Percentiles rank a stretch among this genome's conserved stretches.
phyloP scores from a whole-genome alignment of 2,329 filamentous ascomycete species.

The Neofusicoccum sp. region DNA sequence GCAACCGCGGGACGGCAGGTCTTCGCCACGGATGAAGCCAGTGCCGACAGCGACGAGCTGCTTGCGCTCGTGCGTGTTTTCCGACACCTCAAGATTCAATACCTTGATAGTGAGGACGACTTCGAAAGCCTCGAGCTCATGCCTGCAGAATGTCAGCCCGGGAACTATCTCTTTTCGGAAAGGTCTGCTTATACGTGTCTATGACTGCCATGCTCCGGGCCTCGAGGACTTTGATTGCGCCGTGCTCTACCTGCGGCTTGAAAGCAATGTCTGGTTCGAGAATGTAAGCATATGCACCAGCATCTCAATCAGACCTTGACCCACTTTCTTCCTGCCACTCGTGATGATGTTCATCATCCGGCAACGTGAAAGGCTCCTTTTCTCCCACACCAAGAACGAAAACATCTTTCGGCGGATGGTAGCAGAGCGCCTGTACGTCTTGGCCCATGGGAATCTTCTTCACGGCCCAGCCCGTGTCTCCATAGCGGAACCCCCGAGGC shows the following conservation, averaged over 20 bases:
- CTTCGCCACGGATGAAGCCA: slow-evolving; percentile 82
- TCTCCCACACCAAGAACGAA: slow-evolving; percentile 75
- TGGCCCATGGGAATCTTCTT: slow-evolving; percentile 68
- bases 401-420: slow-evolving; percentile 70
- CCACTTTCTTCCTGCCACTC: slow-evolving; percentile 74
- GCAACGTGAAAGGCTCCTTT: slow-evolving; percentile 72
- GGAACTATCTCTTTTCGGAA: not conserved
- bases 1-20: slow-evolving; percentile 78
- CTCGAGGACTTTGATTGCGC: slow-evolving; percentile 74
- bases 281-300: not conserved
- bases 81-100: slow-evolving; percentile 83
- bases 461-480: slow-evolving; percentile 73
- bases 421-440: slow-evolving; percentile 71
- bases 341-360: slow-evolving; percentile 78
- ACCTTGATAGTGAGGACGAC: slow-evolving; percentile 78
- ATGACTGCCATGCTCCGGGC: slow-evolving; percentile 75
- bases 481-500: slow-evolving; percentile 64
- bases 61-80: slow-evolving; percentile 82
- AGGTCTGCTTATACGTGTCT: slow-evolving; percentile 52
- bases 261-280: slow-evolving; percentile 48
- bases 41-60: slow-evolving; percentile 84
- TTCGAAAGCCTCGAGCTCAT: slow-evolving; percentile 72
- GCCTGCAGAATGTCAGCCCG: slow-evolving; percentile 30
- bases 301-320: not conserved
- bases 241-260: slow-evolving; percentile 67